Base-by-base conservation (phyloP, 768 basidiomycete species). In the Lactifluus hygrophoroides region DNA sequence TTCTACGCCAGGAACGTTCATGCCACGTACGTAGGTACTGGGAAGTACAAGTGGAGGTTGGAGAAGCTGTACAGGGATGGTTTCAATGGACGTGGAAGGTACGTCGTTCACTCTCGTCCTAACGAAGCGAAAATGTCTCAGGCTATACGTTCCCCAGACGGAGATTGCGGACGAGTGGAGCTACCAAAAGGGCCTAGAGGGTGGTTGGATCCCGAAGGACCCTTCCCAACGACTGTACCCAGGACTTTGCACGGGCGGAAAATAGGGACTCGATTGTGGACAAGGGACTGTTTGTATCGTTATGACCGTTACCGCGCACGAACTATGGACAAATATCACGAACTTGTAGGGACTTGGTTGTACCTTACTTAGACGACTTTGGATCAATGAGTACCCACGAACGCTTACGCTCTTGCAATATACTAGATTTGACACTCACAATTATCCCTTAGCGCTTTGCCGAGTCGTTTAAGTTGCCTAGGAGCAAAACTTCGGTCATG, bases 61-160 rank as follows among this genome's bases (percentile, higher is more conserved):
- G 85, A 21, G 90, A 92, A 71, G 75, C 74, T 34, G 77, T 84
- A 14, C 77, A 81, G 44, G 86, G 87, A 19, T 88, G 87, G 86
- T 74, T 86, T 4, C 86, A 77, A 63, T 88, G 86, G 85, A 81
- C 86, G 7, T 88, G 87, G 87, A 88, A 88, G 78, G 85, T 82
- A 48, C 25, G 77, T 63, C n/a, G 10, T 23, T 30, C 35, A 37
- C 23, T 9, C n/a, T n/a, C 2, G 13, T 6, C 7, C 8, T 14
- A 5, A 23, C 2, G 27, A 23, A 4, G 11, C 11, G 32, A 11
- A 43, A 32, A 54, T 44, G 14, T 42, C 32, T 23, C 30, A 42
- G 10, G 43, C 14, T 42, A 30, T 37, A n/a, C n/a, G n/a, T 14
- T 37, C 27, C 51, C 3, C 54, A 84, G 80, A 75, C 80, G 5